These are phyloP conservation scores for Cladorrhinum sp. DNA, from an alignment of 2,329 filamentous ascomycete genomes.

Conservation along the genomic window DNA sequence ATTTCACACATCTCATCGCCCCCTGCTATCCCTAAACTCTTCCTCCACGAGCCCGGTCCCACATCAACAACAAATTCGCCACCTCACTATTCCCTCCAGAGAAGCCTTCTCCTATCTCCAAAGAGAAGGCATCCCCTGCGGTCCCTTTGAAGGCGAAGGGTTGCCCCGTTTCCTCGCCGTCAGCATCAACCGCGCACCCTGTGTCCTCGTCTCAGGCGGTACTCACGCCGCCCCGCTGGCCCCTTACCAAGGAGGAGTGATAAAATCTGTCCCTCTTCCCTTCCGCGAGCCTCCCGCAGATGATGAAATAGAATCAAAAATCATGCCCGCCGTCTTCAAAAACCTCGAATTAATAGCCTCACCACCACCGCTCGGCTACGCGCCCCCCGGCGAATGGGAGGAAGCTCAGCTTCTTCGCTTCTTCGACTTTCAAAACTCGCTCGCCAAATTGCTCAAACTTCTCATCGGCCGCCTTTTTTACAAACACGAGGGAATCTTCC, in stretches of 20 bases:
- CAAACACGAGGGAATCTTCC: constrained; percentile 44
- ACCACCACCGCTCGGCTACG: no score
- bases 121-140: constrained; percentile 40
- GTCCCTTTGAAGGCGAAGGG: constrained; percentile 34
- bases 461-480: constrained; percentile 36
- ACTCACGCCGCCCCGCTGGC: background rate
- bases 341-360: background rate
- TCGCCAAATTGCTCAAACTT: background rate
- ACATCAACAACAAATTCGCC: background rate
- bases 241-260: background rate
- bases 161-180: constrained; percentile 56
- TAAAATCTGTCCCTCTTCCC: background rate
- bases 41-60: background rate
- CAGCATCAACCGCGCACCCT: constrained; percentile 63
- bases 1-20: constrained; percentile 45
- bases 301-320: background rate
- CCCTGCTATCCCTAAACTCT: constrained; percentile 25
- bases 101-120: background rate
- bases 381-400: no score
- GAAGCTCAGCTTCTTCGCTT: no score
- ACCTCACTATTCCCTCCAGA: background rate
- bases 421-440: background rate
- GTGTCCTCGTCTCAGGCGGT: constrained; percentile 57
- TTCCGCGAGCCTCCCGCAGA: background rate
- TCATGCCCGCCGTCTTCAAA: background rate